Base-by-base conservation (phyloP, 306 rosid genomes). In the Malus orientalis region DNA sequence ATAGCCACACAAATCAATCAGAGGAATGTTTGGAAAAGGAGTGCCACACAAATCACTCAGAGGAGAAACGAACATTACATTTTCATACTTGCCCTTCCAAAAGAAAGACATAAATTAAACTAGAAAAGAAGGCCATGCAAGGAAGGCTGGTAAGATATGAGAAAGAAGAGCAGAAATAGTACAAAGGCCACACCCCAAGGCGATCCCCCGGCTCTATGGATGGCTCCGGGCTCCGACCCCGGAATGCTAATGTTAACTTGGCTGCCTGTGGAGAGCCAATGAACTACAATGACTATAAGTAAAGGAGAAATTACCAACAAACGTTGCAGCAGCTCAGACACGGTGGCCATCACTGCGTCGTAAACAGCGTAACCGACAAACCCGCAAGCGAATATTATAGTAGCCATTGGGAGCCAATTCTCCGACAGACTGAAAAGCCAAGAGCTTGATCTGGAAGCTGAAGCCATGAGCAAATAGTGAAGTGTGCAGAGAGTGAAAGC, bases 141-240 rank as follows among this genome's bases (percentile, higher is more conserved):
- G 44, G 96, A 89, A 22, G 96, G 96, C 55, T 89, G 93, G 79
- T 79, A 89, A 58, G 93, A 79, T 54, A 91, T 89, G 75, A 91
- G 93, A 58, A 91, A 78, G 76, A 86, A 81, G 44, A 89, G 90
- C 14, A 87, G 30, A 0, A 83, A 27, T 5, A 89, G 87, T 2
- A 91, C 61, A 77, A 87, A 83, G 58, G 93, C 93, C 72, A 91
- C 88, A 33, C 93, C 96, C 92, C 93, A 89, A 59, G 96, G 90
- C 14, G 96, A 91, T 42, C 89, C 96, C 9, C 96, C 91, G 22
- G 91, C 91, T 62, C 88, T 79, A 72, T 88, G 93, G 67, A 90
- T 88, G 47, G 93, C 89, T 66, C 76, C 51, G 0, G 96, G 96
- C 74, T 91, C 91, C 72, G 91, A 91, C 87, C 91, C 93, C 10